Conservation (phyloP, 2,329 filamentous ascomycete species). For the Penicillium sp. region DNA sequence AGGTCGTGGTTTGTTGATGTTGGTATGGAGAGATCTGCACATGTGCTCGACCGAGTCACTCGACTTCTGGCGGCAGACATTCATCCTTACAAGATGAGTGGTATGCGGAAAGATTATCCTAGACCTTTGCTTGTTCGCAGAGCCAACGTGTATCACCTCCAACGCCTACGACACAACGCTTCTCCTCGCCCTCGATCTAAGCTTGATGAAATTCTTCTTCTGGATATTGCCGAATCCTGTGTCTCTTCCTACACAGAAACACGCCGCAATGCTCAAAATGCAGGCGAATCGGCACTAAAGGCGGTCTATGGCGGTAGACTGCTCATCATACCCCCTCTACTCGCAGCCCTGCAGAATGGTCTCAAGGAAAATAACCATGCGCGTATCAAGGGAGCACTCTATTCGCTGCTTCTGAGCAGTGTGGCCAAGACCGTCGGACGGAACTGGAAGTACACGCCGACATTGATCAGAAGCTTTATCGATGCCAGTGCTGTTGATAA, state of each 20-base stretch:
- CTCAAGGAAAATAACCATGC: slow-evolving; percentile 79
- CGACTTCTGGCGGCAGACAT: slow-evolving; percentile 83
- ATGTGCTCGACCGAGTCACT: slow-evolving; percentile 83
- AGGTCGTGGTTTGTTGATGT: slow-evolving; percentile 97
- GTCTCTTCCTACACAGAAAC: slow-evolving; percentile 94
- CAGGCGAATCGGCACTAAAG: slow-evolving; percentile 90
- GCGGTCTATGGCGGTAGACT: slow-evolving; percentile 83
- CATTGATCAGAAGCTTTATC: slow-evolving; percentile 87
- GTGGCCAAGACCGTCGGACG: slow-evolving; percentile 81
- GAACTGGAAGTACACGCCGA: slow-evolving; percentile 92
- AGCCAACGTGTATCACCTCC: slow-evolving; percentile 90
- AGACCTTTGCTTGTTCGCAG: slow-evolving; percentile 87
- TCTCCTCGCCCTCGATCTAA: slow-evolving; percentile 82
- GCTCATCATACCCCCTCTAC: slow-evolving; percentile 83
- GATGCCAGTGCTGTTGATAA: slow-evolving; percentile 88
- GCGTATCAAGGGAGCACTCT: slow-evolving; percentile 91
- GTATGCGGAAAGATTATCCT: slow-evolving; percentile 87
- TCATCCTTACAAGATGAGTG: slow-evolving; percentile 90
- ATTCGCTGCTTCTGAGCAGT: slow-evolving; percentile 84
- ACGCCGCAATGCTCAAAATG: slow-evolving; percentile 86
- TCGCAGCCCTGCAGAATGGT: slow-evolving; percentile 74
- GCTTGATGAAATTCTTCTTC: slow-evolving; percentile 79
- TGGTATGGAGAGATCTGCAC: slow-evolving; percentile 90
- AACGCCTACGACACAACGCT: slow-evolving; percentile 91
- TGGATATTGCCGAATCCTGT: slow-evolving; percentile 86